Evolutionary conservation across 1,284 basidiomycete species (phyloP), one percentile per base, ranked within the genome.

Genomic region (Apiotrichum porosum): DNA sequence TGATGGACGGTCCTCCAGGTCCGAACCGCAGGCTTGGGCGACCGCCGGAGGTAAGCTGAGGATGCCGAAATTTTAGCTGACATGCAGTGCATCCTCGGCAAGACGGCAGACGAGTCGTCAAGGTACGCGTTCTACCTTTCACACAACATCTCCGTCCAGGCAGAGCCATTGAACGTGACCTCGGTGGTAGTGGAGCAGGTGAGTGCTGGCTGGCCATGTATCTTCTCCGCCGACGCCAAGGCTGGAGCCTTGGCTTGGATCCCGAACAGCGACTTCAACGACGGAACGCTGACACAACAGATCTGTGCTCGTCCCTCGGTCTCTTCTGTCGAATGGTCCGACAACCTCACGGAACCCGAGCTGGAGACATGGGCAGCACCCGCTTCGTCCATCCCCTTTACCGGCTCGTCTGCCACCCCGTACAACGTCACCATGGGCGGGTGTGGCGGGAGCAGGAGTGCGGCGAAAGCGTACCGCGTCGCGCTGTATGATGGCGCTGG

Each of bases 1-100:
- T 68, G 18, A 44, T 68, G 3, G 64, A 63, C 28, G 64, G 61
- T 5, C 66, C 66, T 5, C 54, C 54, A 2, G 69, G 69, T 5
- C 69, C 69, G 3, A 69, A 70, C 46, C 48, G 69, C n/a, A 44
- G 50, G 19, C 66, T 71, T 41, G 56, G 60, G 13, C 19, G 39
- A 0, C 60, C 69, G 9, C 65, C 68, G 4, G 56, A 61, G 33
- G 67, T 66, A 24, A 50, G 63, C 34, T 39, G 19, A 5, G 18
- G 10, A 13, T 28, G 19, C 14, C 9, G 4, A 8, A 12, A 6
- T 22, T 9, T 9, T 12, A 24, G 37, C 31, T 21, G 17, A 31
- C 32, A 17, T 15, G 12, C 40, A 68, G 65, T 69, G 67, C 42
- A 60, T 61, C 24, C 49, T 68, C 18, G 52, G 58, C 9, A 54